Evolutionary conservation across 2,329 filamentous ascomycete species (phyloP), one percentile per base, ranked within the genome.

Genomic region (Ceratocystis alfenasii): DNA sequence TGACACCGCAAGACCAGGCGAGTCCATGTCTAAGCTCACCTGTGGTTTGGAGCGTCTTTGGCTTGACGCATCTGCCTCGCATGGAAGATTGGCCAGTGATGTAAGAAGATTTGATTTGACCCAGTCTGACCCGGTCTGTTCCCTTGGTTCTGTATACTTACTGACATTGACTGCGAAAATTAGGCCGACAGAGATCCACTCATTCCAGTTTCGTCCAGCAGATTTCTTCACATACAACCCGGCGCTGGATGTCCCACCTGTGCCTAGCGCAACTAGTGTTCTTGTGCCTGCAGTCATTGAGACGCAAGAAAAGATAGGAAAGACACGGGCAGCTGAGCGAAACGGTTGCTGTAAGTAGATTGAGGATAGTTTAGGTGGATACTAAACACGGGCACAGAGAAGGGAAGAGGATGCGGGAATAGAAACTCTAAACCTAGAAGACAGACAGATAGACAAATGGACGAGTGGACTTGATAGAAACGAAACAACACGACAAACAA

Each of bases 11-110:
- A 64, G 33, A 30, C 30, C 45, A 65, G 6, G 55, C 45, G 50
- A n/a, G 66, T 57, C n/a, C 68, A 69, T 22, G 44, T 30, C 25
- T 70, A 68, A 75, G 73, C 61, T 72, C 71, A 45, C 75, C 74
- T 0, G 74, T 79, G 2, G 67, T 81, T 0, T 81, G 79, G 79
- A 75, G 73, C n/a, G 77, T 78, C 2, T 80, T 79, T 68, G 78
- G 78, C 3, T 70, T 80, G 60, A 80, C 78, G 8, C 78, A 81
- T 65, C 79, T 80, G 63, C 78, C 78, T 0, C 72, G 78, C 4
- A 75, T 79, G 4, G 78, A 80, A 69, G 78, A 80, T 68, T 80
- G 78, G 78, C 78, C 78, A 3, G 78, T 80, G 8, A 80, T 80
- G 78, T 80, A 70, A 76, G 78, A n/a, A 20, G 46, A n/a, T 22